These are phyloP conservation scores for Ophiostoma perfectum DNA, from an alignment of 2,329 filamentous ascomycete species.

Conservation along the genomic window DNA sequence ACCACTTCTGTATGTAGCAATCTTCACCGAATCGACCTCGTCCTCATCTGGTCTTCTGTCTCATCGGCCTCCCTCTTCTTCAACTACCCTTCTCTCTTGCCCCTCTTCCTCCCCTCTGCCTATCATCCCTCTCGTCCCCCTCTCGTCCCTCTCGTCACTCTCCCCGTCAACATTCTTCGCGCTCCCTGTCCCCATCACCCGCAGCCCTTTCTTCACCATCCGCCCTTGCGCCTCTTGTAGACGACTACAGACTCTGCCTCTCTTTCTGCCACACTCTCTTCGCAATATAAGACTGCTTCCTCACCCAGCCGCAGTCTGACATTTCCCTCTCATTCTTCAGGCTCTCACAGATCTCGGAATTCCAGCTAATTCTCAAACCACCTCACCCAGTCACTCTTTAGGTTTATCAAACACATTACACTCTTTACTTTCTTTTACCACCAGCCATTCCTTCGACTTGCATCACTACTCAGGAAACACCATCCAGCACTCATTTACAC, in stretches of 20 bases:
- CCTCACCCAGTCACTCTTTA: conserved; percentile 23
- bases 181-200: conserved; percentile 21
- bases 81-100: neutral
- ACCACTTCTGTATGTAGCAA: neutral
- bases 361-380: conserved; percentile 14
- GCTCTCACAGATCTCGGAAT: conserved; percentile 10
- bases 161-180: conserved; percentile 22
- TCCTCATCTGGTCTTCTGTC: neutral
- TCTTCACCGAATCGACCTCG: conserved; percentile 10
- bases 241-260: neutral
- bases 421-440: conserved; percentile 5
- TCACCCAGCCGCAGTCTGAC: conserved; percentile 17
- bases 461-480: conserved; percentile 2
- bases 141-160: conserved; percentile 11
- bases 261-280: neutral
- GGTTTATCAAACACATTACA: neutral
- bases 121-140: neutral
- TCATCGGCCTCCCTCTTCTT: conserved; percentile 14
- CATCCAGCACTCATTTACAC: neutral
- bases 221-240: conserved; percentile 13
- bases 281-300: conserved; percentile 18
- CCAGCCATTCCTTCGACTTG: neutral
- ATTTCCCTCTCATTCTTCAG: neutral
- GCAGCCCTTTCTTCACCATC: conserved; percentile 16
- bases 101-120: conserved; percentile 3